Conservation (phyloP, 2,329 filamentous ascomycete species). For the Neocucurbitaria cava region DNA sequence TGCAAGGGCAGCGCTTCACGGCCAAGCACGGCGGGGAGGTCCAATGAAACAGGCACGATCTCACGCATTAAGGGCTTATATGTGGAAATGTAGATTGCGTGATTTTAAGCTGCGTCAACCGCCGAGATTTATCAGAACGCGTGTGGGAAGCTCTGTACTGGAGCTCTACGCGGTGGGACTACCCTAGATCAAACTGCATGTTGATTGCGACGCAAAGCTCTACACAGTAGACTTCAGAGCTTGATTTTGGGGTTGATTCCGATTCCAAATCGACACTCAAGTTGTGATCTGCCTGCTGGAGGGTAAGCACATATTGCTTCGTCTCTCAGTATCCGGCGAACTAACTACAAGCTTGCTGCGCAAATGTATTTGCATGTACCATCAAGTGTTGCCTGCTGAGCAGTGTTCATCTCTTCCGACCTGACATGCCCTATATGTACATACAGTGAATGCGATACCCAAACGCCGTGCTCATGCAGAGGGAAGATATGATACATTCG, state of each 20-base stretch:
- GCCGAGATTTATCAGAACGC: neutral
- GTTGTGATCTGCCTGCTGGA: neutral
- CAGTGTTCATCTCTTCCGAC: neutral
- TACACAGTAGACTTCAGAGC: neutral
- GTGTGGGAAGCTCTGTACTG: neutral
- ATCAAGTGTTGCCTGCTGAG: neutral
- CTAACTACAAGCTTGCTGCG: neutral
- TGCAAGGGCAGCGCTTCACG: conserved; percentile 19
- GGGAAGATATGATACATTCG: conserved; percentile 15
- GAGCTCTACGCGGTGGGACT: neutral
- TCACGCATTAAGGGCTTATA: conserved; percentile 1
- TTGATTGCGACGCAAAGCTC: too few relatives aligned
- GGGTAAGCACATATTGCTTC: neutral
- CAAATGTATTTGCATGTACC: neutral
- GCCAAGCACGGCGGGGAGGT: conserved; percentile 5
- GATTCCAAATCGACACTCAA: neutral
- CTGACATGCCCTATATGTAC: neutral
- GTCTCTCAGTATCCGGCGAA: neutral
- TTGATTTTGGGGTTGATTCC: too few relatives aligned
- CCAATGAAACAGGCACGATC: conserved; percentile 18
- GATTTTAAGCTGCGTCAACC: conserved; percentile 12
- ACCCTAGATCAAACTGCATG: neutral
- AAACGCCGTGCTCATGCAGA: conserved; percentile 21
- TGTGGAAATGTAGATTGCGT: conserved; percentile 15
- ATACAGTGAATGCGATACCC: neutral